Evolutionary conservation across 1,139 yeast species (phyloP).

Genomic region (Dujonia santamariae): DNA sequence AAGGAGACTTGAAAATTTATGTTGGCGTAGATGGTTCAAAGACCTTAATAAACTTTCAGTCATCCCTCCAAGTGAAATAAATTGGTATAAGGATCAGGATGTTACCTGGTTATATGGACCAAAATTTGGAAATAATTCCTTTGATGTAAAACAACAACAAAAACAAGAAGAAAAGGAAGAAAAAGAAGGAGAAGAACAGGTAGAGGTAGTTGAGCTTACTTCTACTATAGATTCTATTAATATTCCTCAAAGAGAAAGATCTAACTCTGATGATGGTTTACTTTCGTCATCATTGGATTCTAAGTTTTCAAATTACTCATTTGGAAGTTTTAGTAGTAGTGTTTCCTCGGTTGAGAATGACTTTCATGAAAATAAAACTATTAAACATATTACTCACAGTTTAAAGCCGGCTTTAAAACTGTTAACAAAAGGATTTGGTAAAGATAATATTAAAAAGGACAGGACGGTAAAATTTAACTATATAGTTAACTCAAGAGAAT

Average conservation of each 20-base stretch:
- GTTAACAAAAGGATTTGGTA: slow-evolving; percentile 2
- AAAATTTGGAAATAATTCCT: slow-evolving; percentile 16
- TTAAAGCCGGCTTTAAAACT: slow-evolving; percentile 10
- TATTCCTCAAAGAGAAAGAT: not conserved
- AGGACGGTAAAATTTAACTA: slow-evolving; percentile 40
- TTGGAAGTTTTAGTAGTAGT: slow-evolving; percentile 3
- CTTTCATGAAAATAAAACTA: not conserved
- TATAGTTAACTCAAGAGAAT: slow-evolving; percentile 42
- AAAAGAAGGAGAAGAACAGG: not conserved
- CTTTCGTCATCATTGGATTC: slow-evolving; percentile 10
- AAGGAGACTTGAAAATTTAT: slow-evolving; percentile 33
- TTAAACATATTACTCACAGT: not conserved
- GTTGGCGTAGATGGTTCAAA: slow-evolving; percentile 43
- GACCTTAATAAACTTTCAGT: slow-evolving; percentile 27
- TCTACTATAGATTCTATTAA: slow-evolving; percentile 6
- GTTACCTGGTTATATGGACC: slow-evolving; percentile 49
- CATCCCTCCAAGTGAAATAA: slow-evolving; percentile 33
- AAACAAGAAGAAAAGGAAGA: slow-evolving; percentile 2
- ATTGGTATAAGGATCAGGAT: slow-evolving; percentile 45
- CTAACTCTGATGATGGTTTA: slow-evolving; percentile 4
- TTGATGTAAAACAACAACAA: slow-evolving; percentile 1
- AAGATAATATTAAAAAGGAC: no score
- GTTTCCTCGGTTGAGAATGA: slow-evolving; percentile 1
- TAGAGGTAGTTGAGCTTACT: not conserved
- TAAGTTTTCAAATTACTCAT: slow-evolving; percentile 5